Evolutionary conservation across 176 grass and related monocot genomes (phyloP).

Genomic region (Avena eriantha): DNA sequence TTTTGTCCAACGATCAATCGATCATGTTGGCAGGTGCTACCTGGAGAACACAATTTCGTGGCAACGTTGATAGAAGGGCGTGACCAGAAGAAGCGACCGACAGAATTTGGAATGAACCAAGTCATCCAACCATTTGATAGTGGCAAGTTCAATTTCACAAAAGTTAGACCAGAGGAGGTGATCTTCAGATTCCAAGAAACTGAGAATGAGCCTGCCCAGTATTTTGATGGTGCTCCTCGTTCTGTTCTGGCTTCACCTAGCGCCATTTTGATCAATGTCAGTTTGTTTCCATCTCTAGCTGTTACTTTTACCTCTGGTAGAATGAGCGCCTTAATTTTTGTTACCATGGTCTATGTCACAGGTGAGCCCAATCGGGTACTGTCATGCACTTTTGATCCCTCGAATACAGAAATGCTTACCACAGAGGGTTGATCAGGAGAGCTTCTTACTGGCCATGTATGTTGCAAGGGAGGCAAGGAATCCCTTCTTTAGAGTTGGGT

Average conservation of each 20-base stretch:
- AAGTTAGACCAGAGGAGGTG: constrained; percentile 56
- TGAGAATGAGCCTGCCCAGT: constrained; percentile 31
- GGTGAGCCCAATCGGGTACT: constrained; percentile 77
- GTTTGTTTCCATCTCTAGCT: background rate
- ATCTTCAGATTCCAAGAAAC: constrained; percentile 60
- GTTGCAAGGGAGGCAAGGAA: constrained; percentile 58
- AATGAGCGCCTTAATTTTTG: background rate
- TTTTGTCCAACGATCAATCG: background rate
- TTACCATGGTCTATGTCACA: constrained; percentile 5
- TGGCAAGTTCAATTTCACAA: constrained; percentile 68
- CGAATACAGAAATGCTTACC: constrained; percentile 55
- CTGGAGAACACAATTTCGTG: constrained; percentile 71
- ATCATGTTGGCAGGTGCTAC: constrained; percentile 53
- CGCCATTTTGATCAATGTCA: constrained; percentile 71
- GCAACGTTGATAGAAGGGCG: constrained; percentile 74
- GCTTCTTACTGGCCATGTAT: constrained; percentile 63
- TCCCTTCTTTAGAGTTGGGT: constrained; percentile 68
- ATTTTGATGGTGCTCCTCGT: constrained; percentile 38
- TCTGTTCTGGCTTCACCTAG: constrained; percentile 49
- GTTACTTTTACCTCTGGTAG: background rate
- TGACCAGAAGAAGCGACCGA: constrained; percentile 86
- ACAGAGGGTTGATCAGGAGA: constrained; percentile 58
- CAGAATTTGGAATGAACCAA: constrained; percentile 79
- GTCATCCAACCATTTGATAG: constrained; percentile 72
- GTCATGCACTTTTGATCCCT: constrained; percentile 73